phyloP scores from a whole-genome alignment of 2,329 filamentous ascomycete genomes.

The Cladosporium cucumerinum region DNA sequence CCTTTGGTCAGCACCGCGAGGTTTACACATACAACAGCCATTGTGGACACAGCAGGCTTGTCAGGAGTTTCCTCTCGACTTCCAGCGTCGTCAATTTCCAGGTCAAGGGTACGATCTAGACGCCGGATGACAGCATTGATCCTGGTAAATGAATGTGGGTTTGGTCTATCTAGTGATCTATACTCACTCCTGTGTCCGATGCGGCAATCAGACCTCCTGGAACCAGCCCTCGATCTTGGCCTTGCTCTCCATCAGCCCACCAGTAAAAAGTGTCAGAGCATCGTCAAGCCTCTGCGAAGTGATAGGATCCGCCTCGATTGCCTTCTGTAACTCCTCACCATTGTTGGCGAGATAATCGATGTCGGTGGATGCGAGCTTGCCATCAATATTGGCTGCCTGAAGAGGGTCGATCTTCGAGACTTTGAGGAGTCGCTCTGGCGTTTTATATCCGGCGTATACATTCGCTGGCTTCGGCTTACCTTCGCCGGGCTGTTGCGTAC shows the following conservation, averaged over 20 bases:
- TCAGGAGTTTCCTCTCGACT: not conserved
- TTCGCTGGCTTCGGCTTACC: constrained; percentile 21
- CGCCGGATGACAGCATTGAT: not conserved
- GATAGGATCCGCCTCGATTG: constrained; percentile 21
- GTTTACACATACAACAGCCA: not conserved
- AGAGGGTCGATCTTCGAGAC: constrained; percentile 22
- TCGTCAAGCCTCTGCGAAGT: constrained; percentile 22
- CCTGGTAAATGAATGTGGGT: not conserved
- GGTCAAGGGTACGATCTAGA: not conserved
- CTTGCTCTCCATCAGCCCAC: constrained; percentile 23
- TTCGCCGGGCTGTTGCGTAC: constrained; percentile 20
- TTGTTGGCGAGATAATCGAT: constrained; percentile 23
- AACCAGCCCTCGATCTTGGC: constrained; percentile 23
- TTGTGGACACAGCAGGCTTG: not conserved
- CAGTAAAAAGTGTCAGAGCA: constrained; percentile 22
- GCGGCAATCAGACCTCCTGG: constrained; percentile 5
- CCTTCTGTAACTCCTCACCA: constrained; percentile 20
- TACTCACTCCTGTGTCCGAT: not conserved
- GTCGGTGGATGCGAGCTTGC: constrained; percentile 17
- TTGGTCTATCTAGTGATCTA: not conserved
- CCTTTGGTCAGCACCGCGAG: not conserved
- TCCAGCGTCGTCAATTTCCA: not conserved
- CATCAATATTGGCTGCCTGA: constrained; percentile 9
- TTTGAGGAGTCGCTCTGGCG: constrained; percentile 18
- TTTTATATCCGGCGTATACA: constrained; percentile 18